Evolutionary conservation across 345 rosid genomes (phyloP).

Genomic region (Lagerstroemia speciosa): DNA sequence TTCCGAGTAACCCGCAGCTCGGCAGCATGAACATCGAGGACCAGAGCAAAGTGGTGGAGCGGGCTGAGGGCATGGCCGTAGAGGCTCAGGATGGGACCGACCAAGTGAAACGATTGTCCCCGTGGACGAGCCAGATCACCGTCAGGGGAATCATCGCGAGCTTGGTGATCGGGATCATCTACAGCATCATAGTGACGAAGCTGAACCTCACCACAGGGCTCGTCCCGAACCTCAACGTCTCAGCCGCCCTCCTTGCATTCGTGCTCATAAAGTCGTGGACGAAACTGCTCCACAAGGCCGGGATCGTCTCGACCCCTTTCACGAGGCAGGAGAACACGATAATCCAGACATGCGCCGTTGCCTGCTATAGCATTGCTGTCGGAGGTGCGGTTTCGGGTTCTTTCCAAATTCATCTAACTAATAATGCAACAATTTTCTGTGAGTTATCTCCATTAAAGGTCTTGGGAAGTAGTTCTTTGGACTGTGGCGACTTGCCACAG

Average conservation of each 20-base stretch:
- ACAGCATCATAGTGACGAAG: constrained; percentile 83
- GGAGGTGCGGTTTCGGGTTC: constrained; percentile 41
- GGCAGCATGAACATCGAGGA: constrained; percentile 2
- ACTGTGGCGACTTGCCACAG: too few species aligned
- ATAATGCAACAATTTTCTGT: too few species aligned
- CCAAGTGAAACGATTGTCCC: constrained; percentile 41
- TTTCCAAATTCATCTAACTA: too few species aligned
- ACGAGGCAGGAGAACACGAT: constrained; percentile 89
- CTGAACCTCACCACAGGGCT: constrained; percentile 87
- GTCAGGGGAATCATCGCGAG: constrained; percentile 65
- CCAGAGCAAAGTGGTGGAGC: constrained; percentile 1
- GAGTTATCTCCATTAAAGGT: too few species aligned
- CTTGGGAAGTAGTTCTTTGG: too few species aligned
- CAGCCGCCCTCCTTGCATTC: constrained; percentile 82
- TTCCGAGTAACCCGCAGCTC: background rate
- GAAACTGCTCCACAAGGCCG: constrained; percentile 59
- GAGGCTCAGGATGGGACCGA: constrained; percentile 28
- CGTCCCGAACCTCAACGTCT: constrained; percentile 92
- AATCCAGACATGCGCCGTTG: constrained; percentile 89
- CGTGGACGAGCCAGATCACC: constrained; percentile 89
- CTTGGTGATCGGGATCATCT: constrained; percentile 56
- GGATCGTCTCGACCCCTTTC: constrained; percentile 59
- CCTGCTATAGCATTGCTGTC: constrained; percentile 83
- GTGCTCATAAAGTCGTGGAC: constrained; percentile 77
- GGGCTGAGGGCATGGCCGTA: background rate